A percentile compares a stretch with the other conserved stretches of the same genome.
phyloP scores from a whole-genome alignment of 176 grass and related monocot genomes.

The Alloteropsis semialata region DNA sequence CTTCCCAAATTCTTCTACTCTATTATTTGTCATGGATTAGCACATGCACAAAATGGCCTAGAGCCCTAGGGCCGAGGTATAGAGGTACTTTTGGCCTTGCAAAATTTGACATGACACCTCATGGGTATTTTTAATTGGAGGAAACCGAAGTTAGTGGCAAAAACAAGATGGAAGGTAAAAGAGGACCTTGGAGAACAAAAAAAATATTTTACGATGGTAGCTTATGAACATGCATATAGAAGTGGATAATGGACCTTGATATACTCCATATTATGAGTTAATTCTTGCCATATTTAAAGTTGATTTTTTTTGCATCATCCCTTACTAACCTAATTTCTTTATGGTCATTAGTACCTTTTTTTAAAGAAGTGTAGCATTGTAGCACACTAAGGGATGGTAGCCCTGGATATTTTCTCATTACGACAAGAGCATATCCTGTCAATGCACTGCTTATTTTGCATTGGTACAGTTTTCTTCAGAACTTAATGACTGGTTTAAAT shows the following conservation, averaged over 20 bases:
- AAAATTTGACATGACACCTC: not conserved
- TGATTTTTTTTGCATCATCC: not conserved
- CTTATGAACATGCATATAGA: not conserved
- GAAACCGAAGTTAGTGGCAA: not conserved
- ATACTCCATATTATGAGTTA: no score
- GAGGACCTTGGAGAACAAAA: not conserved
- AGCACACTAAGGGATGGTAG: not conserved
- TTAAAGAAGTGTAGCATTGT: not conserved
- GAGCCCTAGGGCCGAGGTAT: not conserved
- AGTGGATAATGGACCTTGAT: not conserved
- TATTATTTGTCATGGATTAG: not conserved
- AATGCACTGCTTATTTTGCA: constrained; percentile 26
- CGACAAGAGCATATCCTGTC: not conserved
- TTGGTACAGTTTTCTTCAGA: constrained; percentile 26
- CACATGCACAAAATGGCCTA: not conserved
- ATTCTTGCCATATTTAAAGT: no score
- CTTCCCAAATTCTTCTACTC: not conserved
- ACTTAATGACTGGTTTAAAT: constrained; percentile 46
- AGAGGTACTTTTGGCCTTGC: not conserved
- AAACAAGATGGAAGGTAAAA: not conserved
- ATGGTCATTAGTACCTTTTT: not conserved
- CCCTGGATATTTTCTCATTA: not conserved
- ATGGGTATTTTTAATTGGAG: not conserved
- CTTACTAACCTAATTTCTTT: not conserved
- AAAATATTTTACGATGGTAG: not conserved